Conservation (phyloP, 176 grass and related monocot species). For the Oryza brachyantha region DNA sequence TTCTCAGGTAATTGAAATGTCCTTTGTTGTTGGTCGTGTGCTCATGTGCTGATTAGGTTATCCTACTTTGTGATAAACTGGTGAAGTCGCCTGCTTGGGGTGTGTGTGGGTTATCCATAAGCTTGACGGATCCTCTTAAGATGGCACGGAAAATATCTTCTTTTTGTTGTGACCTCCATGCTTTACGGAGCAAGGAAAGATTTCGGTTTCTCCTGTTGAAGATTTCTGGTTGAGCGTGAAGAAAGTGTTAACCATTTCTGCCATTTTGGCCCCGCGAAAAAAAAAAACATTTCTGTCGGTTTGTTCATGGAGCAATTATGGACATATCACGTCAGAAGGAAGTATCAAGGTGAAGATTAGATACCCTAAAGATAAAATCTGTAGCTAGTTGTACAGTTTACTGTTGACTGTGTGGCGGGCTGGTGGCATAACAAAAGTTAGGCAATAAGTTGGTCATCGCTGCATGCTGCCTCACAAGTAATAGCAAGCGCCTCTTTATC, state of each 20-base stretch:
- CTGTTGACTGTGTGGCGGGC: neutral
- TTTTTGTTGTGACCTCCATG: neutral
- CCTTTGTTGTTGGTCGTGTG: neutral
- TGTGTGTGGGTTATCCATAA: neutral
- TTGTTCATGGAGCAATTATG: neutral
- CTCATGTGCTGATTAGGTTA: neutral
- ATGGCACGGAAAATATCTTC: neutral
- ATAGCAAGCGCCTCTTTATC: neutral
- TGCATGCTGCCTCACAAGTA: neutral
- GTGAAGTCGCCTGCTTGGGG: neutral
- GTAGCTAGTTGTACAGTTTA: slow-evolving; percentile 10
- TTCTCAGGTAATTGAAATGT: slow-evolving; percentile 21
- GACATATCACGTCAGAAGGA: neutral
- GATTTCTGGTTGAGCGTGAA: neutral
- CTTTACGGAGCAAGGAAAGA: neutral
- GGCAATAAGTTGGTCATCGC: neutral
- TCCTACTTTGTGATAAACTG: slow-evolving; percentile 7
- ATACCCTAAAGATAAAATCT: neutral
- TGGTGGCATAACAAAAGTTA: neutral
- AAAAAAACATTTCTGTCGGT: neutral
- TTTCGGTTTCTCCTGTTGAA: neutral
- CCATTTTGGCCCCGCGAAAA: neutral
- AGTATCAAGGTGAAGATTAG: neutral
- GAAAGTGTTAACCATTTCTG: neutral
- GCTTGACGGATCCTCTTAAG: neutral